A percentile compares a stretch with the other conserved stretches of the same genome.
Evolutionary conservation across 2,329 filamentous ascomycete species (phyloP).

Genomic region (Curvularia lunata): DNA sequence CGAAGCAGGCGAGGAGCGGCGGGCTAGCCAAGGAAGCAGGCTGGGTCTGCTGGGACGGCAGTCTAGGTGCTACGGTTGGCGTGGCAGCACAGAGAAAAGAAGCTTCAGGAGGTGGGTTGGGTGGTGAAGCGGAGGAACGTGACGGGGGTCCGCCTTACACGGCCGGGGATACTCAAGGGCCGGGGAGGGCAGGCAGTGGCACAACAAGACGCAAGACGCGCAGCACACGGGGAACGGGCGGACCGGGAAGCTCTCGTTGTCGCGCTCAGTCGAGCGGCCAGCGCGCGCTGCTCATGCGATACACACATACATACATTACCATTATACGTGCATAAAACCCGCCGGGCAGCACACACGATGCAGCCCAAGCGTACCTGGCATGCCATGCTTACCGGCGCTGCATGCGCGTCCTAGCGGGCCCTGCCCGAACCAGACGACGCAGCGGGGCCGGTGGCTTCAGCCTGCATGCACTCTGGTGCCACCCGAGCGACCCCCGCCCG

Average conservation of each 20-base stretch:
- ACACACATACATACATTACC: neutral
- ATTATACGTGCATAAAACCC: constrained; percentile 1
- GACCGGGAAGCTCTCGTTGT: too few species aligned
- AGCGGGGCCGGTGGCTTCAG: constrained; percentile 15
- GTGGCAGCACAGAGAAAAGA: constrained; percentile 22
- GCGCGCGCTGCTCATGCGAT: neutral
- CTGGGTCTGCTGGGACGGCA: constrained; percentile 19
- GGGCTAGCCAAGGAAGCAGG: constrained; percentile 6
- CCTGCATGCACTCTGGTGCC: neutral
- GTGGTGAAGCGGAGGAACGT: constrained; percentile 28
- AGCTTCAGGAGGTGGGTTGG: constrained; percentile 39
- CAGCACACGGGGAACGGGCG: neutral
- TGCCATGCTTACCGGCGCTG: constrained; percentile 3
- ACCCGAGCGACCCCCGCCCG: constrained; percentile 2
- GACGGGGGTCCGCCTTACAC: constrained; percentile 26
- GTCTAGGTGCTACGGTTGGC: constrained; percentile 26
- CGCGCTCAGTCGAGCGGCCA: too few species aligned
- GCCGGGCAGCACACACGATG: constrained; percentile 2
- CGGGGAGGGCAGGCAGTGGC: neutral
- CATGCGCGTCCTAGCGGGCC: constrained; percentile 8
- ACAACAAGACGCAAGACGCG: neutral
- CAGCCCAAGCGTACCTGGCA: constrained; percentile 4
- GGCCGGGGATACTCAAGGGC: constrained; percentile 13
- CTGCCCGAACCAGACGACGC: constrained; percentile 20
- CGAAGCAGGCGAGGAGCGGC: neutral